Conservation (phyloP, 192 early-diverging fungal genomes). For the Coemansia sp. region DNA sequence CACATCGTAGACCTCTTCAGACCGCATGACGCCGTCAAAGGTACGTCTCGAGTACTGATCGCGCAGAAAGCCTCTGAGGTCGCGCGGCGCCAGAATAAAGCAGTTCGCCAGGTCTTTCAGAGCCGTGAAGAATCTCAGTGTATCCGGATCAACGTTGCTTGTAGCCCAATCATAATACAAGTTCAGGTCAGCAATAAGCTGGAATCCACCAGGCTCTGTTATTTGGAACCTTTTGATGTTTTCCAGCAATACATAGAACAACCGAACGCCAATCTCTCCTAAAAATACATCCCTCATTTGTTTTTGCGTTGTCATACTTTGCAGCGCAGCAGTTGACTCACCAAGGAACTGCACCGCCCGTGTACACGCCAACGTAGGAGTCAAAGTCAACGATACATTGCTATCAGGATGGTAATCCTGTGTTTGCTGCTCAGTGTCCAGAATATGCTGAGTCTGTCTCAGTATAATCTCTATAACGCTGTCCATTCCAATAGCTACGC, state of each 20-base stretch:
- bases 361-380: conserved; percentile 82
- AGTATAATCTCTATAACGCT: conserved; percentile 86
- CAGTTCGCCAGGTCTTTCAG: conserved; percentile 56
- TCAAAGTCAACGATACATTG: conserved; percentile 60
- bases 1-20: conserved; percentile 56
- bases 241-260: conserved; percentile 85
- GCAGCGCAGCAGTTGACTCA: conserved; percentile 72
- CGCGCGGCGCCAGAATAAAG: conserved; percentile 53
- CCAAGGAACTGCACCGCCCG: conserved; percentile 78
- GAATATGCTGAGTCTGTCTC: conserved; percentile 80
- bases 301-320: conserved; percentile 74
- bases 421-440: conserved; percentile 68
- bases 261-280: conserved; percentile 81
- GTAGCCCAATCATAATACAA: conserved; percentile 54
- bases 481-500: conserved; percentile 91
- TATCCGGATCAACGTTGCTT: conserved; percentile 33
- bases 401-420: conserved; percentile 77
- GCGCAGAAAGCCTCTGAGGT: conserved; percentile 45
- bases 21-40: conserved; percentile 56
- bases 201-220: conserved; percentile 83
- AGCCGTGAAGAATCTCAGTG: conserved; percentile 46
- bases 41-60: conserved; percentile 48
- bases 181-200: conserved; percentile 71
- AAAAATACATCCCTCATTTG: conserved; percentile 88
- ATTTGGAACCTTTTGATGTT: conserved; percentile 82